These are phyloP conservation scores for Aureobasidium zeae DNA, from an alignment of 2,329 filamentous ascomycete genomes.

Conservation along the genomic window DNA sequence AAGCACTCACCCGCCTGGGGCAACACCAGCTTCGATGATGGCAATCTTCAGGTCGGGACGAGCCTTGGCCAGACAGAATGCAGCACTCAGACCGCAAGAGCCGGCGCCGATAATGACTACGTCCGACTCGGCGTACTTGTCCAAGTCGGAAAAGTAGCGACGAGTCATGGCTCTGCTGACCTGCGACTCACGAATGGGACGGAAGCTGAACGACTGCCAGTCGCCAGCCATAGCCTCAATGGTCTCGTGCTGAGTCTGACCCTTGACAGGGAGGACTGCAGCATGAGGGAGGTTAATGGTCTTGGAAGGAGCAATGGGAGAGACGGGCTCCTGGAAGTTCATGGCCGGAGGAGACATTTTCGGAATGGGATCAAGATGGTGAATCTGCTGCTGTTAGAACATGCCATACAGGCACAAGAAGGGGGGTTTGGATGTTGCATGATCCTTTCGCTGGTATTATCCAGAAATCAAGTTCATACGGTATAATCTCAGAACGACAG, in stretches of 20 bases:
- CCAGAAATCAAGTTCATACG: slow-evolving; percentile 88
- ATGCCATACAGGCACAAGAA: slow-evolving; percentile 27
- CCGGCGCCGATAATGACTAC: slow-evolving; percentile 89
- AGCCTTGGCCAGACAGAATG: slow-evolving; percentile 72
- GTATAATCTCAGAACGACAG: slow-evolving; percentile 73
- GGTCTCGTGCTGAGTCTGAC: slow-evolving; percentile 41
- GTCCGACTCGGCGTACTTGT: slow-evolving; percentile 84
- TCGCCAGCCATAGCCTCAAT: slow-evolving; percentile 60
- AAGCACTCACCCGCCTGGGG: slow-evolving; percentile 55
- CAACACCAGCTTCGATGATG: slow-evolving; percentile 79
- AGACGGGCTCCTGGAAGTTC: slow-evolving; percentile 43
- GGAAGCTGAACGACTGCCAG: slow-evolving; percentile 76
- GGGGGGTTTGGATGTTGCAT: slow-evolving; percentile 61
- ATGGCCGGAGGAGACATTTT: slow-evolving; percentile 69
- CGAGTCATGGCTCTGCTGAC: slow-evolving; percentile 89
- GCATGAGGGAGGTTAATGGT: slow-evolving; percentile 33
- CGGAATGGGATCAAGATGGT: slow-evolving; percentile 27
- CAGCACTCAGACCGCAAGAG: slow-evolving; percentile 75
- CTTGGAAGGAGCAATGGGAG: slow-evolving; percentile 34
- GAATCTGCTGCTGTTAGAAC: slow-evolving; percentile 32
- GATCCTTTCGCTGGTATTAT: slow-evolving; percentile 99
- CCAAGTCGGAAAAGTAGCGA: slow-evolving; percentile 84
- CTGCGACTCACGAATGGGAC: slow-evolving; percentile 81
- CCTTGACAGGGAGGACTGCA: slow-evolving; percentile 28
- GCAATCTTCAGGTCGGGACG: slow-evolving; percentile 87